A percentile compares a stretch with the other conserved stretches of the same genome.
phyloP scores from a whole-genome alignment of 2,329 filamentous ascomycete species.

The Monilinia polystroma region DNA sequence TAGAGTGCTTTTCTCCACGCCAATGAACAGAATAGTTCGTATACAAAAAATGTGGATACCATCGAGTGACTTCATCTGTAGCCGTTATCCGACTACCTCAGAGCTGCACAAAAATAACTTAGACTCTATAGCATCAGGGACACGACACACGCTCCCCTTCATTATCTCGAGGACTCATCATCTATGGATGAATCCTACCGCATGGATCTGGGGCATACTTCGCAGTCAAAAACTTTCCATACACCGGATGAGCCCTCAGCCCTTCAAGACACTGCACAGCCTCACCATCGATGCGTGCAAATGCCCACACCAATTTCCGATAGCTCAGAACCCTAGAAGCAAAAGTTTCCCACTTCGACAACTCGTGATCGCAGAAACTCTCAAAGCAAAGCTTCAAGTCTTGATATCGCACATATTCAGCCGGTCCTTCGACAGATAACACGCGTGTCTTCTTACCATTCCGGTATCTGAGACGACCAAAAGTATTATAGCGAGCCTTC shows the following conservation, averaged over 20 bases:
- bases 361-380: constrained; percentile 3
- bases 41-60: not conserved
- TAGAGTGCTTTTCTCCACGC: not conserved
- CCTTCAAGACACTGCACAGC: not conserved
- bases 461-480: not conserved
- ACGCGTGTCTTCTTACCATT: not conserved
- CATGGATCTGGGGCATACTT: not conserved
- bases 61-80: not conserved
- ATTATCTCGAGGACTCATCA: fast-evolving
- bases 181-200: not conserved
- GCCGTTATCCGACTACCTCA: not conserved
- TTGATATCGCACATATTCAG: not conserved
- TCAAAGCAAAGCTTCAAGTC: not conserved
- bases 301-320: not conserved
- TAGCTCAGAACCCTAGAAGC: not conserved
- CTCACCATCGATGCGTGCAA: not conserved
- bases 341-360: not conserved
- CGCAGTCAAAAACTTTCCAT: not conserved
- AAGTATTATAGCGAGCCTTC: not conserved
- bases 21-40: not conserved
- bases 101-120: not conserved
- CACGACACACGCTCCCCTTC: too few species aligned
- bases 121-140: too few species aligned
- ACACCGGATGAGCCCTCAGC: not conserved
- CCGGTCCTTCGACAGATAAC: not conserved